Evolutionary conservation across 116 monocot species (phyloP).

Genomic region (Dioscorea cayenensis): DNA sequence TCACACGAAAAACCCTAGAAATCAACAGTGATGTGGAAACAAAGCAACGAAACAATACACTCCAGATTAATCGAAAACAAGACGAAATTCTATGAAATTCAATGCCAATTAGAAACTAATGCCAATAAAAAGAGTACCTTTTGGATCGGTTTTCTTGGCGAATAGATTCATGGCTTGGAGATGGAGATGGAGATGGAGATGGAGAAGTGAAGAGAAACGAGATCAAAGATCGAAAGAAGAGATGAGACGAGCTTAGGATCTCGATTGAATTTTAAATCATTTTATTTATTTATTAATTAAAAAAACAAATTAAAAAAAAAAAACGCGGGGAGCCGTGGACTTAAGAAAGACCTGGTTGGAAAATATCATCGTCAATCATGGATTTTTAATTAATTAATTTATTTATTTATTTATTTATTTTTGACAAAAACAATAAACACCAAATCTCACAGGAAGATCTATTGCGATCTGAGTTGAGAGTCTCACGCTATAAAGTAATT

Average conservation of each 20-base stretch:
- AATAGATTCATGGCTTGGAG: slow-evolving; percentile 28
- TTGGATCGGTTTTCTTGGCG: slow-evolving; percentile 37
- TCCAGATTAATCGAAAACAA: background rate
- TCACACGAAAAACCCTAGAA: no score
- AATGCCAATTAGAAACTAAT: background rate
- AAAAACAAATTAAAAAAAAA: background rate
- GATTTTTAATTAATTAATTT: no score
- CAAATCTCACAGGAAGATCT: no score
- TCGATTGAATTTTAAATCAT: no score
- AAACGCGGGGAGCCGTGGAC: background rate
- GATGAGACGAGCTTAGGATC: background rate
- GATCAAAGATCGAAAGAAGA: background rate
- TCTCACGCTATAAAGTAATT: no score
- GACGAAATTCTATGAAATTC: background rate
- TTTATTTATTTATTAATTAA: no score
- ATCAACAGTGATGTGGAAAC: background rate
- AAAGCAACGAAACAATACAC: no score
- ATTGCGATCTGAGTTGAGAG: no score
- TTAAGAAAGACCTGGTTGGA: background rate
- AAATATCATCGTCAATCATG: background rate
- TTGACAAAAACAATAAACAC: no score
- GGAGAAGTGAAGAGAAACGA: background rate
- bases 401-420: no score
- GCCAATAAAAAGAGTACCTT: background rate
- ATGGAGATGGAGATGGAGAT: background rate